A percentile compares a stretch with the other conserved stretches of the same genome.
Evolutionary conservation across 2,329 filamentous ascomycete genomes (phyloP).

Genomic region (Chaetomiaceae sp.): DNA sequence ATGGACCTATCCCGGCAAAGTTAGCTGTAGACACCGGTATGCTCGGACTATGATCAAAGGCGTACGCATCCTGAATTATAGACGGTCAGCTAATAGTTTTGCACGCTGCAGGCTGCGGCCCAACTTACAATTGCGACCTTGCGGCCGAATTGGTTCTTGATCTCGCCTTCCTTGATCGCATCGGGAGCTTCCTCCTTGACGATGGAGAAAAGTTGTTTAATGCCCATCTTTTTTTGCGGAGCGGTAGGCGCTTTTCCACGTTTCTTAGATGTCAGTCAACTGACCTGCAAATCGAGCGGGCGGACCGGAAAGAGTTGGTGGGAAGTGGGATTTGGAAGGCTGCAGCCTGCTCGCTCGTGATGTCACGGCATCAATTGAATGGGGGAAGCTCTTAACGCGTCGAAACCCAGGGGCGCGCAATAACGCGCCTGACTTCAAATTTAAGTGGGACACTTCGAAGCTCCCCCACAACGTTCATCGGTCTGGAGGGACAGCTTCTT

Average conservation of each 20-base stretch:
- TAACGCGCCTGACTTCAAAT: neutral
- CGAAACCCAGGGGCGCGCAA: neutral
- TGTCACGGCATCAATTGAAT: constrained; percentile 8
- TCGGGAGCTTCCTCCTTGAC: constrained; percentile 92
- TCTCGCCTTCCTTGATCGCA: constrained; percentile 91
- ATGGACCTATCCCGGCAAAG: too few species aligned
- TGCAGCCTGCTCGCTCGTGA: constrained; percentile 1
- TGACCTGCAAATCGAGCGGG: constrained; percentile 11
- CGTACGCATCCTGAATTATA: constrained; percentile 51
- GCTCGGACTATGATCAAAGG: too few species aligned
- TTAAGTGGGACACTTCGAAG: constrained; percentile 15
- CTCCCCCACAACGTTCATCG: too few species aligned
- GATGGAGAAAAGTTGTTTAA: constrained; percentile 70
- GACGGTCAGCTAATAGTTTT: constrained; percentile 10
- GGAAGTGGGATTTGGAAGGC: too few species aligned
- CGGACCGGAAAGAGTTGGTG: constrained; percentile 37
- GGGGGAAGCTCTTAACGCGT: constrained; percentile 3
- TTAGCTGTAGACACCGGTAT: too few species aligned
- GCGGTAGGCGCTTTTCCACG: neutral
- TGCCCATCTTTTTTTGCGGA: constrained; percentile 47
- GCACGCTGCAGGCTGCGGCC: too few species aligned
- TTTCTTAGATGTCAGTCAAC: neutral
- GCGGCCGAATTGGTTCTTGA: constrained; percentile 97
- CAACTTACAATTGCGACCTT: constrained; percentile 89
- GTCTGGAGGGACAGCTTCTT: too few species aligned